Conservation (phyloP, 2,329 filamentous ascomycete species). For the Myriosclerotinia curreyana region DNA sequence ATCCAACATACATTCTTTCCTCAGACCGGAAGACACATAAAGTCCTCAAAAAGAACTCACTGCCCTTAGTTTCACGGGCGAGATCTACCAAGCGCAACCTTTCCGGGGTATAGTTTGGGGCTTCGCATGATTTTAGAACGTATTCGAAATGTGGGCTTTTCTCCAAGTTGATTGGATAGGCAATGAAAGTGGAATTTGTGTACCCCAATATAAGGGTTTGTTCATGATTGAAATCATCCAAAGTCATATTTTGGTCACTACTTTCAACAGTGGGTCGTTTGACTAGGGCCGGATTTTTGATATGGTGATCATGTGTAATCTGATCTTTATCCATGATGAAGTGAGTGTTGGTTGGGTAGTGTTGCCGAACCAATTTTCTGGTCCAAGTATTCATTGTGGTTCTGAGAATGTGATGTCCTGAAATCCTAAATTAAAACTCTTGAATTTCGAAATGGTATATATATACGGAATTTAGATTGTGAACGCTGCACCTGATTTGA, state of each 20-base stretch:
- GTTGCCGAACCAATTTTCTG: background rate
- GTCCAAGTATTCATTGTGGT: background rate
- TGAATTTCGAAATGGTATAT: no score
- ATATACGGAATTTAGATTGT: background rate
- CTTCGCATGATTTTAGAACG: background rate
- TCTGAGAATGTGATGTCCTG: no score
- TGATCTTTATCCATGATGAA: background rate
- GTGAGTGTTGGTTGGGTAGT: background rate
- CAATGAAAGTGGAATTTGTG: background rate
- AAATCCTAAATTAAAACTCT: no score
- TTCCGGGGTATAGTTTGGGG: background rate
- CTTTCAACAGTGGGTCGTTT: background rate
- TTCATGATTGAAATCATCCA: background rate
- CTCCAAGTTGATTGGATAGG: background rate
- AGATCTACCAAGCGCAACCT: slow-evolving; percentile 5
- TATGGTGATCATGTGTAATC: background rate
- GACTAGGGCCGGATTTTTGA: background rate
- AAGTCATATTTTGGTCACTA: background rate
- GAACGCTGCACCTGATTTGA: background rate
- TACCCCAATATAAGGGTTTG: background rate
- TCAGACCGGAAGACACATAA: background rate
- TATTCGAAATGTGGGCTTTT: background rate
- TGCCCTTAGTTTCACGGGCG: background rate
- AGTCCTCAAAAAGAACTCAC: background rate
- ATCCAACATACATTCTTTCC: background rate